Conservation (phyloP, 768 basidiomycete species). For the Phlebiopsis gigantea region DNA sequence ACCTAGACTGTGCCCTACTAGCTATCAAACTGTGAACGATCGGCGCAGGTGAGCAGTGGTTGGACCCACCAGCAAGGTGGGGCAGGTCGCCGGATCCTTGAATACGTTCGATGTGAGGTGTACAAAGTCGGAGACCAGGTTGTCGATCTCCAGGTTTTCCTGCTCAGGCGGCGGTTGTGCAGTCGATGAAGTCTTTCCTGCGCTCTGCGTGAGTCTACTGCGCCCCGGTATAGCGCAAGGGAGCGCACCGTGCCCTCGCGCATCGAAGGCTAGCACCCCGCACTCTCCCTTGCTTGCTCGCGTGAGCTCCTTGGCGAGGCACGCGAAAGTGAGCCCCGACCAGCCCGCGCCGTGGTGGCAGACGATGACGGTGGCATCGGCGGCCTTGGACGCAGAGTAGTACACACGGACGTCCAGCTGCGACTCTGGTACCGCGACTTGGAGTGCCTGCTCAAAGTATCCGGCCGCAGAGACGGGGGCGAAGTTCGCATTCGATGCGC, state of each 20-base stretch:
- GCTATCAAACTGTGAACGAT: slow-evolving; percentile 31
- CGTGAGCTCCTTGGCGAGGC: slow-evolving; percentile 75
- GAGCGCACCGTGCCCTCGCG: slow-evolving; percentile 76
- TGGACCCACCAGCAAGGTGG: slow-evolving; percentile 64
- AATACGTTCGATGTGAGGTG: slow-evolving; percentile 65
- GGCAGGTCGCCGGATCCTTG: slow-evolving; percentile 54
- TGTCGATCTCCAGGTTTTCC: slow-evolving; percentile 66
- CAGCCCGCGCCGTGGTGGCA: slow-evolving; percentile 97
- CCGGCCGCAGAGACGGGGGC: slow-evolving; percentile 71
- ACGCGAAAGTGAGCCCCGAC: slow-evolving; percentile 85
- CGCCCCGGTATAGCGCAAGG: too few species aligned
- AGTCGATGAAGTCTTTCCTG: slow-evolving; percentile 62
- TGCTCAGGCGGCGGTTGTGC: slow-evolving; percentile 24
- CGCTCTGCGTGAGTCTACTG: too few species aligned
- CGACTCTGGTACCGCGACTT: slow-evolving; percentile 61
- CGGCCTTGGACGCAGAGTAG: slow-evolving; percentile 64
- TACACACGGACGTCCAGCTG: slow-evolving; percentile 74
- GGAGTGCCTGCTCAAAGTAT: slow-evolving; percentile 77
- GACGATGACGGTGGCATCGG: slow-evolving; percentile 65
- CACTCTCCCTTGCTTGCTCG: slow-evolving; percentile 60
- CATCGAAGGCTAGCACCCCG: slow-evolving; percentile 80
- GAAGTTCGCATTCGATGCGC: slow-evolving; percentile 55
- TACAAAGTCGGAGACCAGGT: slow-evolving; percentile 71
- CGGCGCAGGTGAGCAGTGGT: not conserved
- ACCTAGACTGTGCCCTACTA: slow-evolving; percentile 96